Conservation (phyloP, 139 green algal genomes). For the Deuterostichococcus epilithicus region DNA sequence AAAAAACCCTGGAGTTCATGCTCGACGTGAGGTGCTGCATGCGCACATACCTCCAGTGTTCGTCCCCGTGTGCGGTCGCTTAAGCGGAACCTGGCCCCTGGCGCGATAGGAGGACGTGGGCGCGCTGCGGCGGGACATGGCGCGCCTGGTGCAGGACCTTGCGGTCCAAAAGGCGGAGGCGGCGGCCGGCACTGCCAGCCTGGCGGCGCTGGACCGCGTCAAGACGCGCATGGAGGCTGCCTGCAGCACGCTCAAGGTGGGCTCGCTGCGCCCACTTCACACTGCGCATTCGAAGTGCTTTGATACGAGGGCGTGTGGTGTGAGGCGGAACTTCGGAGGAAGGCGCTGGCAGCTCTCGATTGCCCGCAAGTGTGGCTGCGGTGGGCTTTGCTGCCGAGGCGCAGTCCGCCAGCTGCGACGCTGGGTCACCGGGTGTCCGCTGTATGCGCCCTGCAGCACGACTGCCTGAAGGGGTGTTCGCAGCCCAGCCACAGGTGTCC, state of each 20-base stretch:
- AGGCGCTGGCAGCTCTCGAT: background rate
- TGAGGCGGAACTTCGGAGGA: background rate
- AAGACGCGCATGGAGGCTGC: slow-evolving; percentile 81
- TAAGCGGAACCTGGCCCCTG: too few species aligned
- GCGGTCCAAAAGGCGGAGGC: background rate
- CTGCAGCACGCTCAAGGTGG: slow-evolving; percentile 69
- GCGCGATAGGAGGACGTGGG: background rate
- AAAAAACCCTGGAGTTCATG: too few species aligned
- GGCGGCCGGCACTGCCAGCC: slow-evolving; percentile 18
- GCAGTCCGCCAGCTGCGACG: too few species aligned
- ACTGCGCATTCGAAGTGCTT: background rate
- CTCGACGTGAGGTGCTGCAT: too few species aligned
- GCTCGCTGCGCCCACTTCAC: background rate
- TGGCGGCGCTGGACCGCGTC: slow-evolving; percentile 60
- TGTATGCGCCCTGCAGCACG: too few species aligned
- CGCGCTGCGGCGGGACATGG: slow-evolving; percentile 23
- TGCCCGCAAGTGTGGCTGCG: too few species aligned
- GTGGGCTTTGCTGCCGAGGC: too few species aligned
- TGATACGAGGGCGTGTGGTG: background rate
- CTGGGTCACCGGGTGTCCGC: too few species aligned
- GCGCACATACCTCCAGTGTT: too few species aligned
- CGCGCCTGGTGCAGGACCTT: background rate
- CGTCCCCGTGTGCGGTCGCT: too few species aligned
- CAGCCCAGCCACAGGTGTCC: too few species aligned
- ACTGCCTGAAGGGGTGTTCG: too few species aligned